A percentile compares a stretch with the other conserved stretches of the same genome.
phyloP scores from a whole-genome alignment of 2,329 filamentous ascomycete species.

The Penicillium sp. region DNA sequence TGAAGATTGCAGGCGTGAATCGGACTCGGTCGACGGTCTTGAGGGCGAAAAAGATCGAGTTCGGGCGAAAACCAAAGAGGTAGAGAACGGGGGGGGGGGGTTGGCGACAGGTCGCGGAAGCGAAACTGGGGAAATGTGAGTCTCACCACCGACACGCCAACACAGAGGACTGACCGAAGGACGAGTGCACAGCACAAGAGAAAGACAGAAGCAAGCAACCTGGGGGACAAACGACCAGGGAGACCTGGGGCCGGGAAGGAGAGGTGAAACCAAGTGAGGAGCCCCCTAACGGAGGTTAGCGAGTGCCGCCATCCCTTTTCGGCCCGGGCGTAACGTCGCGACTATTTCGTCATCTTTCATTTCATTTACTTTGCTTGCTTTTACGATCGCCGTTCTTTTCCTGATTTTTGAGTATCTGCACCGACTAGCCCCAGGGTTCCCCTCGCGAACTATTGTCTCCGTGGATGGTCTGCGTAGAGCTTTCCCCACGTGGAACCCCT shows the following conservation, averaged over 20 bases:
- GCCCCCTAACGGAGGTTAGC: constrained; percentile 8
- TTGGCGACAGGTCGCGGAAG: constrained; percentile 16
- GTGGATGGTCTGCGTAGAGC: neutral
- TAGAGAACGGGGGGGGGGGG: constrained; percentile 7
- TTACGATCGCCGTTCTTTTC: neutral
- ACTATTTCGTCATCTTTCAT: constrained; percentile 1
- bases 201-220: constrained; percentile 1
- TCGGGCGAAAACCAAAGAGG: neutral
- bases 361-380: neutral
- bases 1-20: neutral
- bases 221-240: neutral
- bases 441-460: neutral
- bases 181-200: constrained; percentile 24
- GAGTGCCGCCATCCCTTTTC: constrained; percentile 5
- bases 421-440: neutral
- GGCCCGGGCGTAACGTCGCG: too few relatives aligned
- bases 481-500: neutral
- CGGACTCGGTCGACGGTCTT: neutral
- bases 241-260: neutral
- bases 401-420: neutral
- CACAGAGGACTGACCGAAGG: constrained; percentile 9
- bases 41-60: neutral
- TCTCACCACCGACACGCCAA: neutral
- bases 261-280: constrained; percentile 7
- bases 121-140: constrained; percentile 9